A percentile compares a stretch with the other conserved stretches of the same genome.
phyloP scores from a whole-genome alignment of 1,284 basidiomycete species.

The Ceratobasidium sp. region DNA sequence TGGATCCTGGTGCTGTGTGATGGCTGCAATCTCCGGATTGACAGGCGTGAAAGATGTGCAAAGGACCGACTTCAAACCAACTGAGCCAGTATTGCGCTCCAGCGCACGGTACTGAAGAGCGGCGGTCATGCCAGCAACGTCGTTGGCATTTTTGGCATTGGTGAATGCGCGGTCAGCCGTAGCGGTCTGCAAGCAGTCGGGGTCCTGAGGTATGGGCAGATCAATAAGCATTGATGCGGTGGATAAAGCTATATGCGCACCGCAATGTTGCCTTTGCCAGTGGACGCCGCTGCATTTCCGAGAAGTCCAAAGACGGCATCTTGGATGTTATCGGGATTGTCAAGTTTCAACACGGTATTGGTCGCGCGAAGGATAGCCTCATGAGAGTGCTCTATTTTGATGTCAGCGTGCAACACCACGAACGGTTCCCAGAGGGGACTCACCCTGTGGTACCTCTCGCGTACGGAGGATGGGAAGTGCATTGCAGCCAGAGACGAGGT shows the following conservation, averaged over 20 bases:
- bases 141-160: slow-evolving; percentile 73
- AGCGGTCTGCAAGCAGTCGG: slow-evolving; percentile 72
- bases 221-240: neutral
- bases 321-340: slow-evolving; percentile 72
- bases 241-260: slow-evolving; percentile 53
- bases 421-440: slow-evolving; percentile 28
- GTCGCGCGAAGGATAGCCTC: slow-evolving; percentile 69
- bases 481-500: slow-evolving; percentile 30
- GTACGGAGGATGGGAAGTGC: slow-evolving; percentile 59
- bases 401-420: neutral
- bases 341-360: slow-evolving; percentile 62
- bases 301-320: slow-evolving; percentile 77
- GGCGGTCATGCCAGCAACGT: slow-evolving; percentile 69
- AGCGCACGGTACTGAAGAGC: slow-evolving; percentile 75
- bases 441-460: slow-evolving; percentile 78
- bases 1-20: slow-evolving; percentile 76
- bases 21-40: slow-evolving; percentile 76
- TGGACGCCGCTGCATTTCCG: slow-evolving; percentile 71
- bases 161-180: slow-evolving; percentile 66
- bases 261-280: slow-evolving; percentile 67
- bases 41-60: slow-evolving; percentile 70
- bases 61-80: slow-evolving; percentile 65
- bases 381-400: slow-evolving; percentile 72
- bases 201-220: slow-evolving; percentile 59
- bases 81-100: slow-evolving; percentile 73